phyloP scores from a whole-genome alignment of 306 rosid species.

The Casuarina cunninghamiana region DNA sequence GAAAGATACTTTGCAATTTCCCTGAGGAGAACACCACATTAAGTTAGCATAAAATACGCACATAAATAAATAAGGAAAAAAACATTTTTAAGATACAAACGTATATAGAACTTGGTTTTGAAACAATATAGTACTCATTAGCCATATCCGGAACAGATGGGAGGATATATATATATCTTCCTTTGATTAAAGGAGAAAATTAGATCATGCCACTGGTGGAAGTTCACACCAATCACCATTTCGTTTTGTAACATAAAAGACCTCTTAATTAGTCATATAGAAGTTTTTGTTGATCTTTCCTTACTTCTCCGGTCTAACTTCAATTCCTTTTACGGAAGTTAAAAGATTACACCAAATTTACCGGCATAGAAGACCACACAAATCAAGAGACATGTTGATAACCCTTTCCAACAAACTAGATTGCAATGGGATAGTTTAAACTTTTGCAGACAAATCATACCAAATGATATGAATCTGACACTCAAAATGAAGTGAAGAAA shows the following conservation, averaged over 20 bases:
- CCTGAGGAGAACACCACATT: slow-evolving; percentile 32
- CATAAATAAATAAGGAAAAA: background rate
- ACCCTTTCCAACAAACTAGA: background rate
- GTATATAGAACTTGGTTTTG: background rate
- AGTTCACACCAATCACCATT: too few species aligned
- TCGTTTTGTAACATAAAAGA: too few species aligned
- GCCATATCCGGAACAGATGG: background rate
- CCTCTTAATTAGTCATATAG: too few species aligned
- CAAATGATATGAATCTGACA: background rate
- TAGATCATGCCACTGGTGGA: background rate
- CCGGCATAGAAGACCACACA: background rate
- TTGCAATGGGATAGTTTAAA: background rate
- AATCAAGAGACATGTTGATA: background rate
- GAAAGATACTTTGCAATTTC: slow-evolving; percentile 97
- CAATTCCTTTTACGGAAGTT: background rate
- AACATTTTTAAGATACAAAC: too few species aligned
- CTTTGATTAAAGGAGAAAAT: background rate
- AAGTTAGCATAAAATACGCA: slow-evolving; percentile 7
- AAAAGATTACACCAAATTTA: background rate
- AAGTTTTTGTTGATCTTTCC: too few species aligned
- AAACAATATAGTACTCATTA: background rate
- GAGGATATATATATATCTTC: background rate
- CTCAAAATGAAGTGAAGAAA: background rate
- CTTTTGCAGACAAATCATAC: background rate
- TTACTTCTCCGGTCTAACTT: background rate